Conservation (phyloP, 2,329 filamentous ascomycete species). For the Escovopsis sp. region DNA sequence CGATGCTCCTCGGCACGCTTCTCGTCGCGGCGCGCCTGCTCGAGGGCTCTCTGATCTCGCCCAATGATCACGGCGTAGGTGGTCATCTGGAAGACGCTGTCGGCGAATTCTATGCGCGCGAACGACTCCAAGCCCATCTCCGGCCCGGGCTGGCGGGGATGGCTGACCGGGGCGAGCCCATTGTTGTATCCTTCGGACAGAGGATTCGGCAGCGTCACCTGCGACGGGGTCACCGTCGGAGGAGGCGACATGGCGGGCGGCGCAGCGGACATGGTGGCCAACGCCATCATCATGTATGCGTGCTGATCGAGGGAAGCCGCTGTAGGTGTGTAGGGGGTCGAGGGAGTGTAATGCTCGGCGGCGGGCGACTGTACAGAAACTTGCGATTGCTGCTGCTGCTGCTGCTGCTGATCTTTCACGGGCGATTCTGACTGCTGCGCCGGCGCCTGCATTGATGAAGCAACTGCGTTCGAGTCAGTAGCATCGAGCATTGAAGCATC, state of each 20-base stretch:
- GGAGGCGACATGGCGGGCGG: slow-evolving; percentile 25
- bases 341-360: slow-evolving; percentile 15
- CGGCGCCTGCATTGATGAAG: slow-evolving; percentile 3
- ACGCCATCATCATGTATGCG: slow-evolving; percentile 31
- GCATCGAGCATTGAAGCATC: slow-evolving; percentile 10
- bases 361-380: slow-evolving; percentile 6
- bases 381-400: slow-evolving; percentile 1
- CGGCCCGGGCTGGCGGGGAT: slow-evolving; percentile 19
- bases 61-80: slow-evolving; percentile 59
- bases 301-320: slow-evolving; percentile 22
- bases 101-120: slow-evolving; percentile 52
- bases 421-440: slow-evolving; percentile 1
- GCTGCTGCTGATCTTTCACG: slow-evolving; percentile 5
- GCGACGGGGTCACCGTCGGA: slow-evolving; percentile 30
- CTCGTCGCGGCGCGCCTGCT: slow-evolving; percentile 38
- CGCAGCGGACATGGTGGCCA: slow-evolving; percentile 24
- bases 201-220: slow-evolving; percentile 28
- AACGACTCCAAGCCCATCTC: slow-evolving; percentile 38
- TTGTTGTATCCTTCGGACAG: slow-evolving; percentile 16
- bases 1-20: slow-evolving; percentile 31
- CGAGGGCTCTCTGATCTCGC: slow-evolving; percentile 48
- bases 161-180: slow-evolving; percentile 15
- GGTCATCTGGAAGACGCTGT: slow-evolving; percentile 67
- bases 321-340: slow-evolving; percentile 19
- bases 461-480: slow-evolving; percentile 1